Base-by-base conservation (phyloP, 805 yeast species). In the Starmerella potacharoeniae region DNA sequence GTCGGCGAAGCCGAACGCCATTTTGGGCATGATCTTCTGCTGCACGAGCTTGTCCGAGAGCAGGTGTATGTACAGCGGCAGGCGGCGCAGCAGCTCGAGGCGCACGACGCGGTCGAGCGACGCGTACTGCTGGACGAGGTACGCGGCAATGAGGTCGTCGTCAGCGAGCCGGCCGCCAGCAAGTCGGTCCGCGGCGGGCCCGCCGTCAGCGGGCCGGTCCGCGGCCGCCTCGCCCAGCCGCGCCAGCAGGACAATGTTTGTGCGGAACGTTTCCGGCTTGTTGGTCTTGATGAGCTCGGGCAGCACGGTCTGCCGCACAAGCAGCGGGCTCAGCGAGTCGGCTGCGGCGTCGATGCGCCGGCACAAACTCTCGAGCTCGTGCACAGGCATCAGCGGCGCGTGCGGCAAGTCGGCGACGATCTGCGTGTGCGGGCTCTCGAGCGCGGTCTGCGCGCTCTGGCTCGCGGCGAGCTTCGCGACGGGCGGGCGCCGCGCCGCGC, bases 1-100 rank as follows among this genome's bases (percentile, higher is more conserved):
- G 66, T 91, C 98, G 36, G 82, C 79, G 63, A 91, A 84, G 0
- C 98, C 97, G 16, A 84, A 80, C n/a, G 83, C 70, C 62, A 86
- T 74, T 49, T 77, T 76, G 9, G 79, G 78, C 67, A 86, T 87
- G 0, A 93, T 75, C 60, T 78, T 81, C 60, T 77, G 81, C 59
- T 83, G 83, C 4, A 90, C 77, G 34, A 84, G 87, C 45, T 76
- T 69, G 41, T 79, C 79, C 3, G 60, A 13, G 28, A 58, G 28
- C 39, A 68, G 68, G 0, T 71, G 72, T 31, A 80, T 72, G 57
- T 78, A 80, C 14, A 71, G 67, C 0, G 89, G 82, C 54, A 91
- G 69, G 47, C 80, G 72, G 22, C 79, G 79, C 55, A 91, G 73
- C 33, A 93, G 70, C n/a, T 82, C 74, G 62, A 88, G 75, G 54